Percentiles rank a stretch among this genome's conserved stretches.
These are phyloP conservation scores for Fusarium pseudograminearum DNA, from an alignment of 2,329 filamentous ascomycete species.

Conservation along the genomic window DNA sequence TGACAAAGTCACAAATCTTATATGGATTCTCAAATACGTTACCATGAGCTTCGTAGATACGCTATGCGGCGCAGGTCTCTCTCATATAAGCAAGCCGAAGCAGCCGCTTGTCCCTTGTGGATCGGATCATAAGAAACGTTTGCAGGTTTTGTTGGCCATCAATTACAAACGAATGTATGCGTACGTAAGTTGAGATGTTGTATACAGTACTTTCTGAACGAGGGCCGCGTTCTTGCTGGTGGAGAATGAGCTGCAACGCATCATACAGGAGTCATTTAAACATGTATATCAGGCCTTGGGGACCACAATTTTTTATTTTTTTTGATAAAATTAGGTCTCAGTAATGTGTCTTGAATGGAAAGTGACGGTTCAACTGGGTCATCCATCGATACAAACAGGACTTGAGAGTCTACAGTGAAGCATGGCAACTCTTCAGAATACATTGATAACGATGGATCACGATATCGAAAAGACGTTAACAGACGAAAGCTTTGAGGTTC, in stretches of 20 bases:
- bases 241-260: not conserved
- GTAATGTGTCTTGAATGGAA: not conserved
- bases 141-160: not conserved
- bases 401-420: not conserved
- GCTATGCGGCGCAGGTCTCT: not conserved
- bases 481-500: slow-evolving; percentile 5
- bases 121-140: slow-evolving; percentile 4
- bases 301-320: not conserved
- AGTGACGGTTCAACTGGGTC: not conserved
- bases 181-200: not conserved
- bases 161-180: not conserved
- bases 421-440: not conserved
- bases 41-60: not conserved
- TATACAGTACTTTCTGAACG: not conserved
- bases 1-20: not conserved
- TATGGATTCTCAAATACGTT: not conserved
- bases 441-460: slow-evolving; percentile 34
- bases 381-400: not conserved
- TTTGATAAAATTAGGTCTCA: not conserved
- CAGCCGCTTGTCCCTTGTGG: not conserved
- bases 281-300: slow-evolving; percentile 15
- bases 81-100: slow-evolving; percentile 5
- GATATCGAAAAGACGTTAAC: slow-evolving; percentile 46
- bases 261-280: not conserved
- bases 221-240: not conserved